These are phyloP conservation scores for Solanum hybrid DNA, from an alignment of 305 asterid species.

Conservation along the genomic window DNA sequence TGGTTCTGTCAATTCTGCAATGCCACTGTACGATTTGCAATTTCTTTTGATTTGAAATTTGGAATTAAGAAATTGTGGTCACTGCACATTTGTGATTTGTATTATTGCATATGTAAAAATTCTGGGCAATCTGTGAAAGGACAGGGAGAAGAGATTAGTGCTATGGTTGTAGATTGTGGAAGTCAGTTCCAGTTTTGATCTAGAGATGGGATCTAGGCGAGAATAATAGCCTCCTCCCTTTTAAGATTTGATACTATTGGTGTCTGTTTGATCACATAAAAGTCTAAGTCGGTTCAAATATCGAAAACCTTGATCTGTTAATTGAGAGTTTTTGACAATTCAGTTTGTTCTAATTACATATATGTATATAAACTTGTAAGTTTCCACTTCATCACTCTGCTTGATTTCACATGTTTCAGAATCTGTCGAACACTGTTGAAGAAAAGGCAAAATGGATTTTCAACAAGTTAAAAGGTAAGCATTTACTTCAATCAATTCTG, in stretches of 20 bases:
- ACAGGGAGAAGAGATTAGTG: too few species aligned
- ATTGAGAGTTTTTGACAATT: neutral
- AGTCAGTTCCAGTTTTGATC: too few species aligned
- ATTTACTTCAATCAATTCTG: neutral
- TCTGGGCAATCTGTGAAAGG: too few species aligned
- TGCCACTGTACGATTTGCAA: neutral
- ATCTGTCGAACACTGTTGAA: slow-evolving; percentile 74
- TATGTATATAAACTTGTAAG: neutral
- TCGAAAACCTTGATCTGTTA: neutral
- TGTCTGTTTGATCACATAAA: neutral
- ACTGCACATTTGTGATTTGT: neutral
- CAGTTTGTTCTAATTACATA: neutral
- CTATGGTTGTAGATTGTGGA: too few species aligned
- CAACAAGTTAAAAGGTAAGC: slow-evolving; percentile 87
- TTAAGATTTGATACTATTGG: neutral
- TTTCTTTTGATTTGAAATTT: too few species aligned
- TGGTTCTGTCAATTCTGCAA: neutral
- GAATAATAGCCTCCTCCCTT: neutral
- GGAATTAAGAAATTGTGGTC: neutral
- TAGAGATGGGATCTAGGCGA: neutral
- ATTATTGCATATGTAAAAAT: neutral
- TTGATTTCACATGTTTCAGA: slow-evolving; percentile 32
- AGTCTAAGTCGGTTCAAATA: neutral
- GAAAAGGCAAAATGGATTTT: slow-evolving; percentile 93
- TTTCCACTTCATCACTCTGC: neutral